These are phyloP conservation scores for Gryganskiella cystojenkinii DNA, from an alignment of 192 early-diverging fungal species.

Conservation along the genomic window DNA sequence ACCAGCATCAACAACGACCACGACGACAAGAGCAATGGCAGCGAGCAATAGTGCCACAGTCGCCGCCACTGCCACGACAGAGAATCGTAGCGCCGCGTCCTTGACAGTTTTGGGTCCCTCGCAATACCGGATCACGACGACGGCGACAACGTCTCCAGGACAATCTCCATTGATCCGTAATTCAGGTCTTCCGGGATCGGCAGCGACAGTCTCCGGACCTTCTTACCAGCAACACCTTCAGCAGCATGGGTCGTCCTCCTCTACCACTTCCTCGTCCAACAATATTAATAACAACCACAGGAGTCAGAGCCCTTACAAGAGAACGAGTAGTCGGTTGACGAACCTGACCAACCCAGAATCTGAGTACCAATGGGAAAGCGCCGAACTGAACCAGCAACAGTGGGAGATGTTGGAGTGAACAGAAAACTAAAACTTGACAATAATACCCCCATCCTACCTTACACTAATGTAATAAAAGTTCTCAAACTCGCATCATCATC, in stretches of 20 bases:
- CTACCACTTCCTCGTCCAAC: background rate
- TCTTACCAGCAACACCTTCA: background rate
- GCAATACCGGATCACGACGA: constrained; percentile 15
- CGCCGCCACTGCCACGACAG: too few species aligned
- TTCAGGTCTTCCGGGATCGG: background rate
- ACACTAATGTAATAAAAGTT: too few species aligned
- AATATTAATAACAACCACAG: background rate
- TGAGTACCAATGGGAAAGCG: constrained; percentile 44
- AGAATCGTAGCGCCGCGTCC: background rate
- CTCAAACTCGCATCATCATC: too few species aligned
- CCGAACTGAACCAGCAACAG: constrained; percentile 25
- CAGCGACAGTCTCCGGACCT: background rate
- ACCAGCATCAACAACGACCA: constrained; percentile 9
- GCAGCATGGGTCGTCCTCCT: too few species aligned
- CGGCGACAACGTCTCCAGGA: background rate
- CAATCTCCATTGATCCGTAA: too few species aligned
- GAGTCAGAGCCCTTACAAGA: constrained; percentile 17
- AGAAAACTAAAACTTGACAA: too few species aligned
- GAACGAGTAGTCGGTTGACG: constrained; percentile 41
- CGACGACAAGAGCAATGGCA: constrained; percentile 1
- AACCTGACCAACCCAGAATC: constrained; percentile 31
- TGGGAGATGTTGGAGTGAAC: constrained; percentile 49
- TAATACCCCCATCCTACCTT: too few species aligned
- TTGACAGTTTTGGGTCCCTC: constrained; percentile 27
- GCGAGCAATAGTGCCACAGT: too few species aligned